Evolutionary conservation across 2,329 filamentous ascomycete genomes (phyloP), one percentile per base, ranked within the genome.

Genomic region (Alternaria panax): DNA sequence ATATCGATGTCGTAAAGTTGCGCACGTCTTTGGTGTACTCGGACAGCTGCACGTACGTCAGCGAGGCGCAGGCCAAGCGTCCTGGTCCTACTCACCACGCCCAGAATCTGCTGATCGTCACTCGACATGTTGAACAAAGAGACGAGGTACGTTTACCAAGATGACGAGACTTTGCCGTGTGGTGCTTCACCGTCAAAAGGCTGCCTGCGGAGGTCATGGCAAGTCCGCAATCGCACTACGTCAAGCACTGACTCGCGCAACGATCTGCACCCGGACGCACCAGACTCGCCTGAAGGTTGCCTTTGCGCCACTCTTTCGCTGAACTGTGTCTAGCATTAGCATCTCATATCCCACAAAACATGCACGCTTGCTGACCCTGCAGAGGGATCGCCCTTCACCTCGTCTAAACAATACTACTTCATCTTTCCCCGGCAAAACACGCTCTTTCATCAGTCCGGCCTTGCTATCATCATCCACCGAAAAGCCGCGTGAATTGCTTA

Each of bases 41-140:
- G 46, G 85, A 79, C 52, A 88, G 82, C 86, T 88, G 63, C 69
- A 42, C 68, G 62, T 54, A 42, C 61, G 57, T 69, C 55, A 63
- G 51, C 46, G 51, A 47, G 40, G 52, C 14, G 55, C 53, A 51
- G 24, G 42, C 25, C 38, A 46, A 47, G 50, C 40, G 56, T 38
- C 46, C 34, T 40, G 22, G 25, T 42, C 51, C 65, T 66, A 75
- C 89, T 83, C 81, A 93, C 91, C 75, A 90, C 84, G 79, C 92
- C 90, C 66, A 92, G 81, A 74, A 93, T 90, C 71, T 90, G 88
- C 80, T 92, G 88, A 75, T 92, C 90, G 76, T 93, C 90, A 75
- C 87, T 88, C 67, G 91, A 90, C 91, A 94, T 94, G 67, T 22
- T 52, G 32, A 16, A 6, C 18, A 32, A 22, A 22, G 40, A 46